Percentiles rank a stretch among this genome's conserved stretches.
phyloP scores from a whole-genome alignment of 2,329 filamentous ascomycete genomes.

The Amauroascus verrucosus region DNA sequence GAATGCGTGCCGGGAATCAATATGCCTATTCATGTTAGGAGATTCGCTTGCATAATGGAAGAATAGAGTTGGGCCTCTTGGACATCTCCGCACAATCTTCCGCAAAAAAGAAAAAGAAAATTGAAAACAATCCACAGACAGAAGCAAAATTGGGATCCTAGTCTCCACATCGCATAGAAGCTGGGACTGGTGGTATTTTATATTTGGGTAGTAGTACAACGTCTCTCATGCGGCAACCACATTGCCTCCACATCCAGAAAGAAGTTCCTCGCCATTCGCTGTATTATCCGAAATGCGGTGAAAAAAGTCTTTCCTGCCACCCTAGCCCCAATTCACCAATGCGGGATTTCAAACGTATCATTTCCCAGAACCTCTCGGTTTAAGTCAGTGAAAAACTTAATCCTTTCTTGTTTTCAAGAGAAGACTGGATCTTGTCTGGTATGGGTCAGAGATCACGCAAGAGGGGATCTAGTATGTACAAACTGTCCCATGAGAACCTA shows the following conservation, averaged over 20 bases:
- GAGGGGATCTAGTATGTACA: not conserved
- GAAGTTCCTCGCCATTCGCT: not conserved
- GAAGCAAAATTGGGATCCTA: not conserved
- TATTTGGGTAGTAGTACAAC: not conserved
- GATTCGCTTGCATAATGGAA: not conserved
- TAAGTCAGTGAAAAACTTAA: not conserved
- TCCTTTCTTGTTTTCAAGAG: not conserved
- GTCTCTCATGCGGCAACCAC: not conserved
- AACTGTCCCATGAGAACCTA: not conserved
- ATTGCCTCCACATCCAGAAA: not conserved
- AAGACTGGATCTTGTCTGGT: not conserved
- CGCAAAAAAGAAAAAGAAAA: no score
- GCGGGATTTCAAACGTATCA: not conserved
- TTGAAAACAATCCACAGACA: not conserved
- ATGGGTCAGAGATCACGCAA: not conserved
- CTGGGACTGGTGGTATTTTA: not conserved
- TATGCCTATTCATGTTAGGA: not conserved
- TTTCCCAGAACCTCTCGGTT: not conserved
- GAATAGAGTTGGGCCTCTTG: not conserved
- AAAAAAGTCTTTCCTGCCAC: not conserved
- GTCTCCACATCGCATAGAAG: slow-evolving; percentile 1
- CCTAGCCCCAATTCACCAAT: not conserved
- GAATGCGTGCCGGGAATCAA: not conserved
- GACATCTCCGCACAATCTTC: not conserved
- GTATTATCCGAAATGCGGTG: slow-evolving; percentile 5